Evolutionary conservation across 2,329 filamentous ascomycete genomes (phyloP).

Genomic region (Aspergillus cejpii): DNA sequence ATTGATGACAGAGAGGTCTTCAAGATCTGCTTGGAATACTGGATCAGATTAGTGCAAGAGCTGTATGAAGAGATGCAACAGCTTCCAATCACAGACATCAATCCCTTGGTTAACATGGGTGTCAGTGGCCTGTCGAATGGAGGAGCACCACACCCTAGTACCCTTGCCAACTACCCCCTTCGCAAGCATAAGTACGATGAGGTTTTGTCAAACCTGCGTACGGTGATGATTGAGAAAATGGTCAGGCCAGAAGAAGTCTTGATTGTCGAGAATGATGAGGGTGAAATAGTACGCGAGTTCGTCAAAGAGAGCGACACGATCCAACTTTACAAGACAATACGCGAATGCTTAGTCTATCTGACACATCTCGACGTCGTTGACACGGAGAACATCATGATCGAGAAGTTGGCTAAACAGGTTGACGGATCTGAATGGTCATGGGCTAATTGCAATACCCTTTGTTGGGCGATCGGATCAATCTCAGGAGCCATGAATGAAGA

Average conservation of each 20-base stretch:
- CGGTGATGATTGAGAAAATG: slow-evolving; percentile 99
- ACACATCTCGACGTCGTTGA: slow-evolving; percentile 96
- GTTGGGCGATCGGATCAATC: slow-evolving; percentile 98
- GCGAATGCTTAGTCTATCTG: slow-evolving; percentile 93
- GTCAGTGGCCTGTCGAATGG: slow-evolving; percentile 64
- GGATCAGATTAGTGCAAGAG: slow-evolving; percentile 96
- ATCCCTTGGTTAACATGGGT: slow-evolving; percentile 76
- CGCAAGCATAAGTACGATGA: slow-evolving; percentile 98
- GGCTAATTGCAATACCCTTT: slow-evolving; percentile 99
- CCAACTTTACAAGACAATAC: slow-evolving; percentile 96
- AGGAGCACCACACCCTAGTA: slow-evolving; percentile 74
- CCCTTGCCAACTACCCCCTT: slow-evolving; percentile 85
- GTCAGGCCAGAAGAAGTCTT: slow-evolving; percentile 94
- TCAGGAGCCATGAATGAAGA: slow-evolving; percentile 99
- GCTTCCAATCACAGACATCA: slow-evolving; percentile 85
- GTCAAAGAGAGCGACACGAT: slow-evolving; percentile 99
- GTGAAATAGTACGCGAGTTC: slow-evolving; percentile 97
- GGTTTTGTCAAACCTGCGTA: slow-evolving; percentile 83
- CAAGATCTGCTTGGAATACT: slow-evolving; percentile 98
- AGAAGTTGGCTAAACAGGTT: slow-evolving; percentile 91
- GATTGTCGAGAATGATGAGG: slow-evolving; percentile 99
- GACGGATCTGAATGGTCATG: slow-evolving; percentile 97
- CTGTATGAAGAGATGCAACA: slow-evolving; percentile 99
- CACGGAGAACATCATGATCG: slow-evolving; percentile 98
- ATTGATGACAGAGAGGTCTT: slow-evolving; percentile 99